phyloP scores from a whole-genome alignment of 140 eudicot species.

The Cichorium intybus region DNA sequence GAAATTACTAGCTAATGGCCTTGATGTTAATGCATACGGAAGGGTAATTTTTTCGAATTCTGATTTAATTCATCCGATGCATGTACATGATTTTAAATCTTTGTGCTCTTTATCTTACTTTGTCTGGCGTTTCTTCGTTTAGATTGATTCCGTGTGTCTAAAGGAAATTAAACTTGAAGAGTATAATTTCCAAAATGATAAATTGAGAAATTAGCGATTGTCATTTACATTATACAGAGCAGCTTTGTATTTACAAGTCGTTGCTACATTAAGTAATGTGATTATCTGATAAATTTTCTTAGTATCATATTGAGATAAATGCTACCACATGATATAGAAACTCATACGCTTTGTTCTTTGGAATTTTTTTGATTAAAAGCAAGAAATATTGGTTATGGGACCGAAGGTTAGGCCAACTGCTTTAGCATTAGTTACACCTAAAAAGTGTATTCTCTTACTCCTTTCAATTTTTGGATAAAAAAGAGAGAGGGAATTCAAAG shows the following conservation, averaged over 20 bases:
- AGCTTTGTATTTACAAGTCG: not conserved
- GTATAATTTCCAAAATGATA: constrained; percentile 1
- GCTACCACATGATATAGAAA: not conserved
- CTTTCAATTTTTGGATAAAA: not conserved
- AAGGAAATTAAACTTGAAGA: constrained; percentile 9
- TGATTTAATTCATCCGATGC: not conserved
- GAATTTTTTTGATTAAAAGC: not conserved
- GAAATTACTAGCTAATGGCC: constrained; percentile 78
- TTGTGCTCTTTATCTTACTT: not conserved
- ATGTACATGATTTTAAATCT: not conserved
- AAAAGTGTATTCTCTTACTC: not conserved
- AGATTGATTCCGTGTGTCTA: not conserved
- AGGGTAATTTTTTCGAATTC: constrained; percentile 48
- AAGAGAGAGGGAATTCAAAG: not conserved
- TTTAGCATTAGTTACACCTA: not conserved
- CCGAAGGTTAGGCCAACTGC: not conserved
- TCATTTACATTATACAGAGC: not conserved
- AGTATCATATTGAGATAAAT: not conserved
- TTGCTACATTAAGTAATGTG: not conserved
- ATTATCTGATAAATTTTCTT: not conserved
- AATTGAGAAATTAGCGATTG: constrained; percentile 7
- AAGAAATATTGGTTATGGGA: not conserved
- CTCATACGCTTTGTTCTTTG: not conserved
- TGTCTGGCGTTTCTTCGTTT: not conserved
- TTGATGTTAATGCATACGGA: constrained; percentile 84